These are phyloP conservation scores for Vigna unguiculata DNA, from an alignment of 306 rosid species.

Conservation along the genomic window DNA sequence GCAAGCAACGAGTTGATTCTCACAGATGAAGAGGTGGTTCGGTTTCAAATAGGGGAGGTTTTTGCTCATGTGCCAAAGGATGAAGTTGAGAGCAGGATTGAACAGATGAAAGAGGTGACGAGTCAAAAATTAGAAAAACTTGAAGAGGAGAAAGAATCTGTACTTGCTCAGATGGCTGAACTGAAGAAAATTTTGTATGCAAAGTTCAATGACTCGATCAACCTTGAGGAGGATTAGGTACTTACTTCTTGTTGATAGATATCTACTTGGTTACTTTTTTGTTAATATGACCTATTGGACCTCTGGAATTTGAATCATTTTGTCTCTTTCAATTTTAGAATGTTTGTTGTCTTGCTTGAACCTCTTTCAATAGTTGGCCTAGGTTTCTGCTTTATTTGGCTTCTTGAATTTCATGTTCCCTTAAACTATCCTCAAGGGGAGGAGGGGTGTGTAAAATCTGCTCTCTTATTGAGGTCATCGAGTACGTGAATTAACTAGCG, in stretches of 20 bases:
- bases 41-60: constrained; percentile 92
- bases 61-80: constrained; percentile 91
- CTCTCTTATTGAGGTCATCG: neutral
- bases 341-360: constrained; percentile 30
- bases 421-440: neutral
- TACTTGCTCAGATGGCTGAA: constrained; percentile 81
- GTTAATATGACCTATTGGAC: constrained; percentile 31
- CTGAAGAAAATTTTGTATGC: constrained; percentile 85
- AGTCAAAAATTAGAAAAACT: constrained; percentile 74
- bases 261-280: constrained; percentile 1
- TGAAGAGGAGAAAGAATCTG: constrained; percentile 70
- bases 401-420: neutral
- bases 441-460: neutral
- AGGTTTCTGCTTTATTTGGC: constrained; percentile 5
- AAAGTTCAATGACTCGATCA: constrained; percentile 94
- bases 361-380: constrained; percentile 3
- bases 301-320: constrained; percentile 18
- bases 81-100: constrained; percentile 86
- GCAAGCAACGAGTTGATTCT: constrained; percentile 93
- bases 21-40: constrained; percentile 84
- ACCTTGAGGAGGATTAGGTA: constrained; percentile 89
- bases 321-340: constrained; percentile 20
- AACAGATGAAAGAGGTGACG: constrained; percentile 74
- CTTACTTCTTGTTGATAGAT: constrained; percentile 35
- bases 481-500: too few relatives aligned